Base-by-base conservation (phyloP, 257 asterid species). In the Solanum habrochaites region DNA sequence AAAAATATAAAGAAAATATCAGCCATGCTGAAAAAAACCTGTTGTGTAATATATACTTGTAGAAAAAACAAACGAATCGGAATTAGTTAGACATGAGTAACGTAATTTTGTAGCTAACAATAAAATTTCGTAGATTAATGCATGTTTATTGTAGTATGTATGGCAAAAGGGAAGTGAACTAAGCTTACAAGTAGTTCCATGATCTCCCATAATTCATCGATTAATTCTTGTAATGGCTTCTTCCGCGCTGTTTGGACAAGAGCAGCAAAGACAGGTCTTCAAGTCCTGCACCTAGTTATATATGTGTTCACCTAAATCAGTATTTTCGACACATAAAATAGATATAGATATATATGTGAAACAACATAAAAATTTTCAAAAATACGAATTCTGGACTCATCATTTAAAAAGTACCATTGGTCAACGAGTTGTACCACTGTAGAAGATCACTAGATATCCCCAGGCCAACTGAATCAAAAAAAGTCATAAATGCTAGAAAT, bases 151-250 rank as follows among this genome's bases (percentile, higher is more conserved):
- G 69, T 21, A 21, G 69, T 60, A 60, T 60, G 27, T 66, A 69
- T 71, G 39, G 20, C 15, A 11, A 49, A 21, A 49, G 25, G 40
- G 15, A 66, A 85, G 60, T 32, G 88, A 11, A 35, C 8, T 49
- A 71, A 73, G 87, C 93, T 94, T 89, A 93, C 94, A 78, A 97
- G 92, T 97, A 91, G 89, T 89, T 95, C 98, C 98, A 90, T 95
- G 98, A 91, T 97, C 98, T 16, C 97, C 98, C 98, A 93, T 95
- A 77, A 97, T 93, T 97, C 98, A 21, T 94, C 98, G 87, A 95
- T 94, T 89, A 95, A 85, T 93, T 97, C 98, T 73, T 93, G 74
- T 20, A 97, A 39, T 85, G 94, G 95, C 88, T 94, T 97, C 87
- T 94, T 94, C 96, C 2, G 97, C 98, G 89, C 97, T 95, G 40